Evolutionary conservation across 257 asterid species (phyloP), one percentile per base, ranked within the genome.

Genomic region (Przewalskia tangutica): DNA sequence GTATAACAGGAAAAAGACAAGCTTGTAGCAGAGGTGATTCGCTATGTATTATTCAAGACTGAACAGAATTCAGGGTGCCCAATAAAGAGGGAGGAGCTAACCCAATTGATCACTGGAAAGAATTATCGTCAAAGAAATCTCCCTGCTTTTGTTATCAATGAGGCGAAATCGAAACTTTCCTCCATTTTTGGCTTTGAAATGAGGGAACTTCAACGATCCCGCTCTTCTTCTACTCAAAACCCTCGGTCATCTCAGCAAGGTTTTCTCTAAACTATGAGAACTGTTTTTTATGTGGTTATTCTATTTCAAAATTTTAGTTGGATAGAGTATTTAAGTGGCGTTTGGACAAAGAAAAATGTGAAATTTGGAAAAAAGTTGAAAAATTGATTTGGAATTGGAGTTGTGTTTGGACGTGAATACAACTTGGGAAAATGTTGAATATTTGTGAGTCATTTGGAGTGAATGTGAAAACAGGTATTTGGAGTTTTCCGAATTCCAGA

Each of bases 21-120:
- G 81, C 83, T 95, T 88, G 97, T 94, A 0, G 95, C 91, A 56
- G 97, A 92, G 82, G 90, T 94, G 73, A 90, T 95, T 80, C 97
- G 98, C 55, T 95, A 90, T 84, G 85, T 95, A 38, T 85, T 95
- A 36, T 95, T 94, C 91, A 95, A 89, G 84, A 88, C 87, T 3
- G 94, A 90, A 87, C 96, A 93, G 82, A 94, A 50, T 82, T 89
- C 92, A 23, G 97, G 98, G 1, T 95, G 99, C 73, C 98, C 99
- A 3, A 89, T 95, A 6, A 89, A 89, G 81, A 89, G 98, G 87
- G 99, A 94, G 50, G 99, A 95, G 11, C 81, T 95, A 86, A 93
- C 97, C 42, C 95, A 86, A 80, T 73, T 95, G 91, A 83, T 95
- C 48, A 87, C 97, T 11, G 89, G 89, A 40, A 94, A 89, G 82